These are phyloP conservation scores for Scolecobasidium constrictum DNA, from an alignment of 2,329 filamentous ascomycete genomes.

Conservation along the genomic window DNA sequence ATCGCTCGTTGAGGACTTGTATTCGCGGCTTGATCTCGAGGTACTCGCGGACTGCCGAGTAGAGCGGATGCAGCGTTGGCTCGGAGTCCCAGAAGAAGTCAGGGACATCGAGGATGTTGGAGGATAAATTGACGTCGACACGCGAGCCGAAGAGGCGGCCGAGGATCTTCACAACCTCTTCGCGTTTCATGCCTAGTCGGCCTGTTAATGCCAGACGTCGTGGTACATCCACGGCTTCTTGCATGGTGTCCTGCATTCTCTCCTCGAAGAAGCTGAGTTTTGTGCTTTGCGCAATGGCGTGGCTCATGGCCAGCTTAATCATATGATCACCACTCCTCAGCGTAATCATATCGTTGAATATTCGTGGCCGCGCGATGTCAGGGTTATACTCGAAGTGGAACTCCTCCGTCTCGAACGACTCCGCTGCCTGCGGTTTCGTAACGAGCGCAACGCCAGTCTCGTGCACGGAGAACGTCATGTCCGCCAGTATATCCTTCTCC, in stretches of 20 bases:
- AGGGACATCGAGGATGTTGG: constrained; percentile 89
- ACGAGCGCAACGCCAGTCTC: constrained; percentile 58
- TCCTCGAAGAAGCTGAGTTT: constrained; percentile 96
- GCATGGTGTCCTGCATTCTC: constrained; percentile 89
- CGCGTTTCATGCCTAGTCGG: constrained; percentile 78
- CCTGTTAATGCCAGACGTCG: constrained; percentile 82
- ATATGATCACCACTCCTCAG: constrained; percentile 91
- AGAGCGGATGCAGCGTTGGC: constrained; percentile 86
- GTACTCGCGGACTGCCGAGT: constrained; percentile 90
- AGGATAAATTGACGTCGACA: constrained; percentile 94
- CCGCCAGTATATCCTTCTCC: constrained; percentile 91
- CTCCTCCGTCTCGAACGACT: constrained; percentile 93
- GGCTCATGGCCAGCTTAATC: constrained; percentile 96
- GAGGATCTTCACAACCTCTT: constrained; percentile 85
- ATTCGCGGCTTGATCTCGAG: constrained; percentile 95
- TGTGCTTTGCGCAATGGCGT: constrained; percentile 94
- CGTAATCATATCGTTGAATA: constrained; percentile 99
- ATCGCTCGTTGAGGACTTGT: constrained; percentile 93
- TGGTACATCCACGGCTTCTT: constrained; percentile 83
- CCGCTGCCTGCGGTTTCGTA: constrained; percentile 69
- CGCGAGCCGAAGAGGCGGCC: constrained; percentile 85
- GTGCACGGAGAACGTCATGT: constrained; percentile 76
- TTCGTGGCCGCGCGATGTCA: constrained; percentile 72
- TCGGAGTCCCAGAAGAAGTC: constrained; percentile 99
- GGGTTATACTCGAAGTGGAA: constrained; percentile 97